Conservation (phyloP, 2,329 filamentous ascomycete genomes). For the Epicoccum nigrum region DNA sequence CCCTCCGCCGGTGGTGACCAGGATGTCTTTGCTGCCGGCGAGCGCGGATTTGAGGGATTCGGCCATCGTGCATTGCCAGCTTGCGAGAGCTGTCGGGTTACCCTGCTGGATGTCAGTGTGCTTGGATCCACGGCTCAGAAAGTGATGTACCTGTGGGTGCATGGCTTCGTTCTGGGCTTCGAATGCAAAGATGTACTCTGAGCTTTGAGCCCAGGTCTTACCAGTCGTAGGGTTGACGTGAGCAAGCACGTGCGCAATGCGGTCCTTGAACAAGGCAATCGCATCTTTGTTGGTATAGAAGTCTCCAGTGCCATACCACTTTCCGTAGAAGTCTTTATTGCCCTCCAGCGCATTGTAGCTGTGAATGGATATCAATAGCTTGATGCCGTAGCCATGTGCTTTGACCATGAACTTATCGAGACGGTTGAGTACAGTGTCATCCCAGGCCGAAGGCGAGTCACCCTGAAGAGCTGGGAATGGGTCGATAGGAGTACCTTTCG, state of each 20-base stretch:
- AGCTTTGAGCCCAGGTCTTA: slow-evolving; percentile 18
- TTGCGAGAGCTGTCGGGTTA: slow-evolving; percentile 9
- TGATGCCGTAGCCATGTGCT: slow-evolving; percentile 19
- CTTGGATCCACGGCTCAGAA: background rate
- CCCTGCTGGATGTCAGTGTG: slow-evolving; percentile 1
- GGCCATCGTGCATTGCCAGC: slow-evolving; percentile 20
- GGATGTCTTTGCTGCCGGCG: slow-evolving; percentile 4
- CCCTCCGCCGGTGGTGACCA: slow-evolving; percentile 13
- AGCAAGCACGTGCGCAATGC: slow-evolving; percentile 15
- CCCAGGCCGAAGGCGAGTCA: slow-evolving; percentile 10
- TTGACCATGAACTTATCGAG: slow-evolving; percentile 20
- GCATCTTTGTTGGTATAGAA: slow-evolving; percentile 19
- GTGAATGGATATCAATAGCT: slow-evolving; percentile 17
- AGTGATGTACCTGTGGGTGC: slow-evolving; percentile 12
- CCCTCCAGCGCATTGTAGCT: slow-evolving; percentile 20
- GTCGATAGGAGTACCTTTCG: slow-evolving; percentile 17
- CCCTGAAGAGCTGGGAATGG: slow-evolving; percentile 6
- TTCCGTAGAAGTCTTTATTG: slow-evolving; percentile 20
- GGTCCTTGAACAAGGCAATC: slow-evolving; percentile 15
- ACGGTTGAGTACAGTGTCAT: slow-evolving; percentile 17
- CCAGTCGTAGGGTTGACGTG: slow-evolving; percentile 15
- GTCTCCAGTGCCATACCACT: slow-evolving; percentile 21
- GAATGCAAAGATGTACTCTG: slow-evolving; percentile 24
- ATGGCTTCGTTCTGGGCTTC: slow-evolving; percentile 22
- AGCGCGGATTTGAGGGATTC: slow-evolving; percentile 1